Base-by-base conservation (phyloP, 2,329 filamentous ascomycete species). In the Mollisiaceae sp. region DNA sequence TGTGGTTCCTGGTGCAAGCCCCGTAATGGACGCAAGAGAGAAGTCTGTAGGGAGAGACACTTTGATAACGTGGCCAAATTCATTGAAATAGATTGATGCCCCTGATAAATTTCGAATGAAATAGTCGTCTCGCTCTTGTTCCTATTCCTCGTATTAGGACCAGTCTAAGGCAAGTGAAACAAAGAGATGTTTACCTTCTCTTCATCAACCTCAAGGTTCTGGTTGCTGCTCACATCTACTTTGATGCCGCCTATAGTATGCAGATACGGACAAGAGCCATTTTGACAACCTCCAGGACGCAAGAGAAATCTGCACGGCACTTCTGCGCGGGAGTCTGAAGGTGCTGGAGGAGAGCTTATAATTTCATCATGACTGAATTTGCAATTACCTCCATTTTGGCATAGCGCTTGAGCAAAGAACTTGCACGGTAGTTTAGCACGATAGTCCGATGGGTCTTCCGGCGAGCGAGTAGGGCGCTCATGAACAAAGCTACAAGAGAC, bases 11-110 rank as follows among this genome's bases (percentile, higher is more conserved):
- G 59, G 39, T 8, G 62, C 27, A 56, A 75, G 52, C 20, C 70
- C 71, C 4, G 55, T 67, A 24, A 75, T 70, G 14, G 66, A 69
- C 41, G 65, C 68, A 57, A 66, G 57, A 43, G 72, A 75, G 55
- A 73, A 73, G 59, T 75, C 73, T 27, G 67, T 52, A 9, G 70
- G 69, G 43, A 74, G 65, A 24, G 67, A 68, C n/a, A 74, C 60
- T 66, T 73, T 73, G n/a, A 65, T 35, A n/a, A 73, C 59, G 27
- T 73, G 64, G 55, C 67, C 72, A 18, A 64, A 64, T 14, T 69
- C 65, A 55, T 70, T 64, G 61, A 72, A 75, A 54, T 66, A 64
- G 18, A 69, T 69, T 27, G 59, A 62, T 12, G 72, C 67, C 22
- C 72, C 73, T 20, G 36, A 64, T 24, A 74, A 35, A 36, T 71